Evolutionary conservation across 1,139 yeast species (phyloP), one percentile per base, ranked within the genome.

Genomic region (Candida sojae): DNA sequence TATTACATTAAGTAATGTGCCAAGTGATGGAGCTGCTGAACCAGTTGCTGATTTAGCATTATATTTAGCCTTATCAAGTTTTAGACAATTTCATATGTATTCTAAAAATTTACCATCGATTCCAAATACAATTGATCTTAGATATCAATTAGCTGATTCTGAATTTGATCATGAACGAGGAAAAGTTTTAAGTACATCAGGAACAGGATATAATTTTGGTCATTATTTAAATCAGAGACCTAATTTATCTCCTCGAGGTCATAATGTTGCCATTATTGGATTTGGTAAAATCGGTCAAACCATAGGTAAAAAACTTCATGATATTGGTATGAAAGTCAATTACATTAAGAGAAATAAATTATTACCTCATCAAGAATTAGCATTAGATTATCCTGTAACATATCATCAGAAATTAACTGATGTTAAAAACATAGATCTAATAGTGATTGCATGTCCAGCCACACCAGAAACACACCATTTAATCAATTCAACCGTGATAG

Each of bases 41-140:
- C 88, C 89, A 10, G 96, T 89, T 8, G 89, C 93, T 1, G 96
- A 89, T 57, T 66, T 83, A 53, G 95, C 86, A 0, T 66, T 86
- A 42, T 79, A 72, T 59, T 73, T 83, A 54, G 69, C 88, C 0
- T 63, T 88, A 50, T 71, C 80, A 32, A 77, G 84, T 21, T 85
- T 85, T 67, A 73, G 96, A 55, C 77, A 79, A 66, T 83, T 84
- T 51, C 67, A 76, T 1, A 62, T 77, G 34, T 82, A 80, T 62
- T 69, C 71, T 46, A 64, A 74, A 53, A 26, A 33, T n/a, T 34
- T 46, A 5, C 25, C 13, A 6, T 25, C 39, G 6, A 38, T 44
- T 8, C 48, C 50, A 5, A 39, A 54, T 34, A 55, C 59, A 1
- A 45, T 53, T 5, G 44, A 45, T 25, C 42, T 53, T 12, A 48